A percentile compares a stretch with the other conserved stretches of the same genome.
Conservation (phyloP, 73 alveolate genomes). For the Paramecium octaurelia region DNA sequence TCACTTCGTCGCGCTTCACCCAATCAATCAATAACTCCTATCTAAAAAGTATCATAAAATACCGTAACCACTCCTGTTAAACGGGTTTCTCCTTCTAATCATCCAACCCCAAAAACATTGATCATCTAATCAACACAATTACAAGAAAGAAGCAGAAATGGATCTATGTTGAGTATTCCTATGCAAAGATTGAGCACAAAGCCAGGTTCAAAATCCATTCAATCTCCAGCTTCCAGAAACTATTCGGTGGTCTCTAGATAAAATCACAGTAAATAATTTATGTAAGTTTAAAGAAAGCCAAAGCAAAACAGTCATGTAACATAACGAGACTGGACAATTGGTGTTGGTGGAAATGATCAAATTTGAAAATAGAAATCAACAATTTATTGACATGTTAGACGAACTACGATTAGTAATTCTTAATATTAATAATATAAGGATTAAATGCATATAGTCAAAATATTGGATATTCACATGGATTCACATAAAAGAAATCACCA, state of each 20-base stretch:
- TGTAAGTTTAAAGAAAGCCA: neutral
- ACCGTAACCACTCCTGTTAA: neutral
- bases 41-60: neutral
- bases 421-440: neutral
- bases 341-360: neutral
- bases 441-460: neutral
- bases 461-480: neutral
- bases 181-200: neutral
- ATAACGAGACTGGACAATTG: neutral
- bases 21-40: neutral
- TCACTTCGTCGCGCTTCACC: neutral
- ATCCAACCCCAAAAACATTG: neutral
- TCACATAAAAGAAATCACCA: neutral
- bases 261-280: neutral
- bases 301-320: neutral
- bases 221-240: neutral
- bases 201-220: neutral
- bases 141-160: neutral
- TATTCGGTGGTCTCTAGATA: neutral
- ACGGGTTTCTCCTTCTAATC: neutral
- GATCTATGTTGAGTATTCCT: neutral
- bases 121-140: neutral
- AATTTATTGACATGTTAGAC: neutral
- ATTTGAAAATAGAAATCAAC: neutral
- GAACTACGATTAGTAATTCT: neutral